Evolutionary conservation across 2,329 filamentous ascomycete genomes (phyloP), one percentile per base, ranked within the genome.

Genomic region (Colletotrichum truncatum): DNA sequence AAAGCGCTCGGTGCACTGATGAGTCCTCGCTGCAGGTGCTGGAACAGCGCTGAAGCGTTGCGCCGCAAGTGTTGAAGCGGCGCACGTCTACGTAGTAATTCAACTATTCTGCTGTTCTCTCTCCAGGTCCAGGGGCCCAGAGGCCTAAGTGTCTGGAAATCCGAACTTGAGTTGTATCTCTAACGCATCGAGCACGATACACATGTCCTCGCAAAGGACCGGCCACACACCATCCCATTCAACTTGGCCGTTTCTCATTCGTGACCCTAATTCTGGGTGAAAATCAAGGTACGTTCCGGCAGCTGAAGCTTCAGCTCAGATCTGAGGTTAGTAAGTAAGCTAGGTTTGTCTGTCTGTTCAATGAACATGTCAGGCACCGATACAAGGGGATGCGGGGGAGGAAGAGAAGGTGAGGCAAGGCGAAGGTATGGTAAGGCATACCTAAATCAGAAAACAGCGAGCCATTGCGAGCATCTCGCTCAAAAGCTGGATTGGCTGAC

Each of bases 21-120:
- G 11, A 48, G 23, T 52, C 18, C 39, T 43, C 43, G 41, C 51
- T 21, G 23, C 38, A 18, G 18, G 14, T 60, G 28, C 49, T 56
- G 49, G 34, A 59, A 64, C 60, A 48, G 28, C 54, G 38, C 46
- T 64, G 54, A 52, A 30, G 60, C 60, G 41, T 26, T 38, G 16
- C 49, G 26, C 32, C 25, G 41, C 12, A 28, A 36, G 41, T 21
- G 48, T 48, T 48, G 45, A 14, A 48, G 25, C 55, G 30, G 18
- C 28, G 45, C 45, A 18, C 36, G 53, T 45, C 36, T 25, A 52
- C n/a, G 30, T 36, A 11, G 18, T n/a, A 21, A 18, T 25, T n/a
- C n/a, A n/a, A n/a, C n/a, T n/a, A n/a, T n/a, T n/a, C n/a, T n/a
- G n/a, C n/a, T n/a, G n/a, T n/a, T n/a, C n/a, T n/a, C n/a, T n/a